Percentiles rank a stretch among this genome's conserved stretches.
These are phyloP conservation scores for Diaporthe citriasiana DNA, from an alignment of 2,329 filamentous ascomycete species.

Conservation along the genomic window DNA sequence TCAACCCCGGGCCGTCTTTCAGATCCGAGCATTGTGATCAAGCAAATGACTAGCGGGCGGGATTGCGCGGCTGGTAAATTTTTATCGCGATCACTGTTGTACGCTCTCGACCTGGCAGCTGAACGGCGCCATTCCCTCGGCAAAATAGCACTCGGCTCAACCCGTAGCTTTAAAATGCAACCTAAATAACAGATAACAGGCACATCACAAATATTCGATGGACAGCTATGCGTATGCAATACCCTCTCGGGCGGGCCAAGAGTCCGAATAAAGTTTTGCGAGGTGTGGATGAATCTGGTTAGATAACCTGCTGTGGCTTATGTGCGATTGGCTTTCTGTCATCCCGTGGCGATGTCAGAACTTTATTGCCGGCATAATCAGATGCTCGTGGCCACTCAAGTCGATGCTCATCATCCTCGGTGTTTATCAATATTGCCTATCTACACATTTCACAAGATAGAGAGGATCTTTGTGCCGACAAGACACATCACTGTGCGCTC, in stretches of 20 bases:
- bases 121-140: neutral
- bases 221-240: neutral
- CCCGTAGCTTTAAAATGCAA: neutral
- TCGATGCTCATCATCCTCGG: neutral
- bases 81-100: neutral
- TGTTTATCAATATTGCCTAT: neutral
- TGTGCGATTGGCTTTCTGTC: neutral
- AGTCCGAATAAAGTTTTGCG: slow-evolving; percentile 4
- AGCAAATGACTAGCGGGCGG: neutral
- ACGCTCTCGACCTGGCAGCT: neutral
- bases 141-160: neutral
- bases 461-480: neutral
- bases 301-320: neutral
- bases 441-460: neutral
- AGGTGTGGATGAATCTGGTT: neutral
- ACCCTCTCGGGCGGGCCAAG: slow-evolving; percentile 14
- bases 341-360: neutral
- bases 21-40: neutral
- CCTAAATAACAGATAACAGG: neutral
- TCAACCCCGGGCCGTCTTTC: neutral
- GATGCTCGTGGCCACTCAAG: neutral
- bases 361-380: slow-evolving; percentile 7
- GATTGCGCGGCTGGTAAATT: neutral
- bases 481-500: neutral
- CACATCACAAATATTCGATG: neutral